Conservation (phyloP, 768 basidiomycete species). For the Suillus brevipes region DNA sequence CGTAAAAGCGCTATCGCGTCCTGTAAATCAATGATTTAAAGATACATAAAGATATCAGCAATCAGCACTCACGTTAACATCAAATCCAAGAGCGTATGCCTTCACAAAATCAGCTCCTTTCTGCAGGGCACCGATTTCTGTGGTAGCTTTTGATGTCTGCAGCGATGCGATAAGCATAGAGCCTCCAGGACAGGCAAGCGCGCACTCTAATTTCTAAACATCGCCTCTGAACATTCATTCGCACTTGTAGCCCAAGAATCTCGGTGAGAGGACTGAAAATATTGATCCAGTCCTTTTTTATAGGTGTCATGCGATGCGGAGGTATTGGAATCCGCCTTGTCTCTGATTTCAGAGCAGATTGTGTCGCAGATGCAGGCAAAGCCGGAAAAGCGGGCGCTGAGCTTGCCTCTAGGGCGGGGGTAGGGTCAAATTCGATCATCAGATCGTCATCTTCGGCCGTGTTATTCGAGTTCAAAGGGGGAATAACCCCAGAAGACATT, state of each 20-base stretch:
- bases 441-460: conserved; percentile 57
- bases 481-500: conserved; percentile 25
- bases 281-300: conserved; percentile 95
- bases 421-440: conserved; percentile 55
- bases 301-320: conserved; percentile 94
- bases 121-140: conserved; percentile 89
- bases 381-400: conserved; percentile 70
- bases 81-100: conserved; percentile 92
- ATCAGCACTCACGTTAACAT: conserved; percentile 72
- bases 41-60: neutral
- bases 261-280: conserved; percentile 96
- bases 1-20: conserved; percentile 95
- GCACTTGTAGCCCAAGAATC: conserved; percentile 89
- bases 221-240: conserved; percentile 92
- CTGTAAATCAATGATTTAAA: conserved; percentile 39
- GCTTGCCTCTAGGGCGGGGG: conserved; percentile 44
- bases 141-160: conserved; percentile 93
- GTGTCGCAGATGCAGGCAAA: conserved; percentile 57
- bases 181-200: conserved; percentile 10
- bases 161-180: conserved; percentile 8
- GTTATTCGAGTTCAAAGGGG: conserved; percentile 9
- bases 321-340: conserved; percentile 89
- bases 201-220: conserved; percentile 91
- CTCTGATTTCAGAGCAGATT: conserved; percentile 71
- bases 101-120: conserved; percentile 98